A percentile compares a stretch with the other conserved stretches of the same genome.
Evolutionary conservation across 2,329 filamentous ascomycete species (phyloP).

Genomic region (Cladosporium sp.): DNA sequence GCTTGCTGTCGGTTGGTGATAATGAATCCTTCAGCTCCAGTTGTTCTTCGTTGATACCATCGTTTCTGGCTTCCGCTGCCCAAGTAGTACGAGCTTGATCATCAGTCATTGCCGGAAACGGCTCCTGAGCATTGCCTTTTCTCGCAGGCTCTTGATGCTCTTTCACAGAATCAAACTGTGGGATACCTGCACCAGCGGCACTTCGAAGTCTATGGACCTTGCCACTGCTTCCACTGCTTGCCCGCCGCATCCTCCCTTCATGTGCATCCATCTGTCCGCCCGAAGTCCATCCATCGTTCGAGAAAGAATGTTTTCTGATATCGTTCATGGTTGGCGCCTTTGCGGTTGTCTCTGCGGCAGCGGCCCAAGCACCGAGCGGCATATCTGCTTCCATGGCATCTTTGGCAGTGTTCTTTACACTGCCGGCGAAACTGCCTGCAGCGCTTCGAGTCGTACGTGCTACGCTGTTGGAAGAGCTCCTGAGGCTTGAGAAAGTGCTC

Average conservation of each 20-base stretch:
- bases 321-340: constrained; percentile 41
- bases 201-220: constrained; percentile 2
- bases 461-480: neutral
- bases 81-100: constrained; percentile 14
- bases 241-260: constrained; percentile 14
- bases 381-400: constrained; percentile 21
- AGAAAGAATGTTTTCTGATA: constrained; percentile 33
- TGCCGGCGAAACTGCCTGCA: constrained; percentile 8
- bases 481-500: constrained; percentile 6
- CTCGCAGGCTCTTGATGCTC: constrained; percentile 13
- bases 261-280: constrained; percentile 13
- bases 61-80: neutral
- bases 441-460: neutral
- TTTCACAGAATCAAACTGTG: constrained; percentile 9
- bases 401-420: constrained; percentile 6
- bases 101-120: constrained; percentile 22
- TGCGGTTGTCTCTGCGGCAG: constrained; percentile 37
- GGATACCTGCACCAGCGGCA: constrained; percentile 4
- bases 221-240: constrained; percentile 17
- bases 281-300: constrained; percentile 15
- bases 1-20: constrained; percentile 11
- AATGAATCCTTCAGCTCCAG: neutral
- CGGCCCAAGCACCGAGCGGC: constrained; percentile 43
- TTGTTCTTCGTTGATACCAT: neutral
- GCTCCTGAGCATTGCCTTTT: constrained; percentile 11